Conservation (phyloP, 345 rosid species). For the Euphorbia pulcherrima region DNA sequence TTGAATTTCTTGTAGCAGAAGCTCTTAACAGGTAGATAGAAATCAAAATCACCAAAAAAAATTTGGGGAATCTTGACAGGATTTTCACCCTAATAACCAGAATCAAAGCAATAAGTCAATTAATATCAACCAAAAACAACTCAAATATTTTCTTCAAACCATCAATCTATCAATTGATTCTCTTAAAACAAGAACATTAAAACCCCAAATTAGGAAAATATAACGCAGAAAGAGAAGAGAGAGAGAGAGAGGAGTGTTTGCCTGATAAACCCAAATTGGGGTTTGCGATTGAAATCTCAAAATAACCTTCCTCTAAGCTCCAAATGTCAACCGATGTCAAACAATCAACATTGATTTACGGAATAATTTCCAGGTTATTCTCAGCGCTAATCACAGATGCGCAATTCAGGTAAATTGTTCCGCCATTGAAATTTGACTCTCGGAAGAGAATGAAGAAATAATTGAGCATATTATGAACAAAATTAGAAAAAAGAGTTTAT, state of each 20-base stretch:
- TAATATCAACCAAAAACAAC: background rate
- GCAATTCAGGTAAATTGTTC: too few species aligned
- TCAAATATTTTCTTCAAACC: background rate
- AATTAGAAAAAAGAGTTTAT: too few species aligned
- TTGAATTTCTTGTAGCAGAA: conserved; percentile 19
- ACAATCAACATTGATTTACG: background rate
- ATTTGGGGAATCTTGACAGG: conserved; percentile 10
- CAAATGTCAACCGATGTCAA: conserved; percentile 1
- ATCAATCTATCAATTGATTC: conserved; percentile 17
- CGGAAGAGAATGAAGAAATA: too few species aligned
- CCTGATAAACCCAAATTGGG: conserved; percentile 16
- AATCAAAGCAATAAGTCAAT: conserved; percentile 3
- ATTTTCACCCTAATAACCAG: conserved; percentile 20
- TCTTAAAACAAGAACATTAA: conserved; percentile 4
- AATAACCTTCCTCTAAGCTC: background rate
- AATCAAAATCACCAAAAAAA: background rate
- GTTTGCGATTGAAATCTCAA: conserved; percentile 8
- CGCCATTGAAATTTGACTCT: too few species aligned
- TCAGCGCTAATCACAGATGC: too few species aligned
- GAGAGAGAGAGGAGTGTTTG: conserved; percentile 6
- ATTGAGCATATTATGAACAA: too few species aligned
- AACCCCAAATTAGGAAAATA: background rate
- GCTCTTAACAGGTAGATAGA: conserved; percentile 15
- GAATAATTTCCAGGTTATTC: too few species aligned
- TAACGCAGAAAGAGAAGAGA: conserved; percentile 2